Percentiles rank a stretch among this genome's conserved stretches.
Conservation (phyloP, 2,329 filamentous ascomycete genomes). For the Penicillium sp. region DNA sequence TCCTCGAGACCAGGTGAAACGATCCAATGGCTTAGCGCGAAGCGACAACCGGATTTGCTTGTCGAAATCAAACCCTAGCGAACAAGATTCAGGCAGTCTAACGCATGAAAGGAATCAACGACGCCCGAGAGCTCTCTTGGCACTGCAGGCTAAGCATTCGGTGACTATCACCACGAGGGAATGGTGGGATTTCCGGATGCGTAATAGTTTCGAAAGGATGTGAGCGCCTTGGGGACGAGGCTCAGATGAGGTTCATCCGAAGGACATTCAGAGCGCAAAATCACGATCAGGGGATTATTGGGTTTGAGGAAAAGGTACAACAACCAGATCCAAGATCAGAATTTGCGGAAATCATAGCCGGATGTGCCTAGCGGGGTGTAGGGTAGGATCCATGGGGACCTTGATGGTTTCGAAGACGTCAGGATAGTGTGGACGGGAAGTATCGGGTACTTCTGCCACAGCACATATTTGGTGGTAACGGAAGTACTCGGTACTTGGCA, state of each 20-base stretch:
- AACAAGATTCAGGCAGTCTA: conserved; percentile 4
- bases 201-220: not conserved
- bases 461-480: not conserved
- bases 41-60: conserved; percentile 13
- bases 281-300: too few relatives aligned
- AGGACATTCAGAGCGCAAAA: conserved; percentile 1
- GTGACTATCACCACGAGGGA: not conserved
- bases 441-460: conserved; percentile 13
- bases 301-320: not conserved
- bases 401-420: conserved; percentile 27
- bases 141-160: conserved; percentile 4
- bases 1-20: conserved; percentile 16
- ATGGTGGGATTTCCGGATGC: conserved; percentile 1
- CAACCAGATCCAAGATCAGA: conserved; percentile 10
- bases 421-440: conserved; percentile 6
- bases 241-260: conserved; percentile 1
- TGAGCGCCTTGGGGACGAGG: conserved; percentile 11
- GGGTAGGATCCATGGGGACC: conserved; percentile 25
- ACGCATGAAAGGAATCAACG: conserved; percentile 3
- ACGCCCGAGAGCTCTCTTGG: conserved; percentile 1
- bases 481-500: conserved; percentile 14
- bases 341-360: conserved; percentile 12
- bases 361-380: conserved; percentile 3
- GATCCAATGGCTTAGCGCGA: conserved; percentile 11
- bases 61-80: conserved; percentile 10